Percentiles rank a stretch among this genome's conserved stretches.
Conservation (phyloP, 1,284 basidiomycete genomes). For the Ustilago hordei region DNA sequence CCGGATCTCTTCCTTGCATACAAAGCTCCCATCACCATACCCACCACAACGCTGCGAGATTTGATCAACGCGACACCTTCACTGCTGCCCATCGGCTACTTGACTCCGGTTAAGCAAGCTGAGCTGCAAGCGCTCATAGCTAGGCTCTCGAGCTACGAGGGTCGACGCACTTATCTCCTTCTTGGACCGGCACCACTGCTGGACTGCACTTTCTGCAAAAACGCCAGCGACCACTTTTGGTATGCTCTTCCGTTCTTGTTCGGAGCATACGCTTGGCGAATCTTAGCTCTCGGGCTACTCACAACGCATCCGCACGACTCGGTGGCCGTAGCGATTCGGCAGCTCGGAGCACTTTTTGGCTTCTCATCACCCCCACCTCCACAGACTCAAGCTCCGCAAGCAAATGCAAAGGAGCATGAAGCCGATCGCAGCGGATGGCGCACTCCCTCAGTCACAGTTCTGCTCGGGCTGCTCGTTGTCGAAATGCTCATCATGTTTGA, state of each 20-base stretch:
- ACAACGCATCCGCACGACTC: slow-evolving; percentile 43
- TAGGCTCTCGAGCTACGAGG: slow-evolving; percentile 50
- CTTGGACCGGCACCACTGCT: slow-evolving; percentile 35
- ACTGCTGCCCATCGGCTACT: slow-evolving; percentile 24
- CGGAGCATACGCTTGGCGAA: slow-evolving; percentile 33
- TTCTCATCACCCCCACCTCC: not conserved
- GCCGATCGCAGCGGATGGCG: slow-evolving; percentile 44
- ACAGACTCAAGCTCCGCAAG: slow-evolving; percentile 3
- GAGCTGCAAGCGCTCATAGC: slow-evolving; percentile 46
- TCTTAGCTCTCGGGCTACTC: slow-evolving; percentile 43
- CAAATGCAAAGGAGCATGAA: slow-evolving; percentile 3
- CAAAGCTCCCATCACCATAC: slow-evolving; percentile 41
- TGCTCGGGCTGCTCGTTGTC: slow-evolving; percentile 18
- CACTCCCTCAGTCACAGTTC: slow-evolving; percentile 13
- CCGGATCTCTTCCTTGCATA: slow-evolving; percentile 45
- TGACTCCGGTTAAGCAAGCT: slow-evolving; percentile 14
- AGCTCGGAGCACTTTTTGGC: slow-evolving; percentile 13
- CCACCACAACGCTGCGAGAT: slow-evolving; percentile 34
- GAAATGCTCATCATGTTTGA: slow-evolving; percentile 47
- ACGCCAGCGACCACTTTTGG: slow-evolving; percentile 36
- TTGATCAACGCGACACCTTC: slow-evolving; percentile 33
- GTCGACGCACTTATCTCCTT: slow-evolving; percentile 38
- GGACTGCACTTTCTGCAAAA: slow-evolving; percentile 46
- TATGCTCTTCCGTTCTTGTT: slow-evolving; percentile 40
- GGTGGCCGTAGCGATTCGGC: slow-evolving; percentile 40